A percentile compares a stretch with the other conserved stretches of the same genome.
Conservation (phyloP, 306 rosid species). For the Hippophae gyantsensis region DNA sequence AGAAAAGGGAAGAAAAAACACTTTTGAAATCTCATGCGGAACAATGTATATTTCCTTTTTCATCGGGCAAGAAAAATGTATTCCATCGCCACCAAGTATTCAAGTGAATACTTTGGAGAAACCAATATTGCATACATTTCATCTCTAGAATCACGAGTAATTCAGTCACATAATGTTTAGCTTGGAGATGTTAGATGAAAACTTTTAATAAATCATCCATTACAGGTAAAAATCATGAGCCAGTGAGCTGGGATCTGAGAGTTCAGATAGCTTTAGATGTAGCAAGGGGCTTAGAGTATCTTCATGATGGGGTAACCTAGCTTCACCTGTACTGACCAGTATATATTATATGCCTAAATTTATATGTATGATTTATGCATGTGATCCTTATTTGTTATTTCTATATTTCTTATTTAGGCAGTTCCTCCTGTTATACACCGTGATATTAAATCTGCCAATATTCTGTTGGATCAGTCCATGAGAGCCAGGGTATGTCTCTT, state of each 20-base stretch:
- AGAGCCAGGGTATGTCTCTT: conserved; percentile 70
- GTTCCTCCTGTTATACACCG: conserved; percentile 95
- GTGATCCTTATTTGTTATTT: conserved; percentile 6
- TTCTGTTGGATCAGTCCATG: conserved; percentile 83
- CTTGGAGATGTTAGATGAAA: background rate
- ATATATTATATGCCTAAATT: background rate
- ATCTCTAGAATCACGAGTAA: no score
- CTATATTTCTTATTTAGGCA: conserved; percentile 46
- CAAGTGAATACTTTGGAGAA: no score
- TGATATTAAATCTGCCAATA: conserved; percentile 84
- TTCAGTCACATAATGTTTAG: background rate
- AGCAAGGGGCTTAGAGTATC: conserved; percentile 96
- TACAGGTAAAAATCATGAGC: conserved; percentile 52
- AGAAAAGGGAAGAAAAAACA: no score
- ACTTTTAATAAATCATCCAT: conserved; percentile 2
- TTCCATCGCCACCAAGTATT: no score
- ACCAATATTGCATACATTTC: no score
- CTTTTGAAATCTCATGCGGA: no score
- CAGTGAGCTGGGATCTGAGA: conserved; percentile 79
- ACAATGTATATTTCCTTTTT: no score
- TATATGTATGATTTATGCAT: background rate
- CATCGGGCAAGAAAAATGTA: no score
- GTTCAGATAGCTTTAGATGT: conserved; percentile 80
- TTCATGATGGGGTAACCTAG: conserved; percentile 88
- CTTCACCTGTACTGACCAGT: conserved; percentile 13